These are phyloP conservation scores for Spinellus fusiger DNA, from an alignment of 192 early-diverging fungal species.

Conservation along the genomic window DNA sequence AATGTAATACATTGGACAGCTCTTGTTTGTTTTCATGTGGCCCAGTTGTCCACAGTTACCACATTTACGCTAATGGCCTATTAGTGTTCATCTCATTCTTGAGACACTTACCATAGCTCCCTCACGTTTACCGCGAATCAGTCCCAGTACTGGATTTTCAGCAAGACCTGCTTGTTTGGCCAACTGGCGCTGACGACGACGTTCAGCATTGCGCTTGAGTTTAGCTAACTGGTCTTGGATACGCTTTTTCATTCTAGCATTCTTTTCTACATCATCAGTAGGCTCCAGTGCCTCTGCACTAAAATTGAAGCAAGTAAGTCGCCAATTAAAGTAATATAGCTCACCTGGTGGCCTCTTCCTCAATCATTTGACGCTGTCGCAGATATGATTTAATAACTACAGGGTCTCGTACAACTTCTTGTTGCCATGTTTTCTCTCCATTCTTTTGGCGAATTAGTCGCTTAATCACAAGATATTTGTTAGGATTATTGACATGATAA, in stretches of 20 bases:
- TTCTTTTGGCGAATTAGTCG: constrained; percentile 45
- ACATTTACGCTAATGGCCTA: constrained; percentile 51
- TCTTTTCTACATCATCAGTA: constrained; percentile 53
- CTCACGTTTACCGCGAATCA: constrained; percentile 56
- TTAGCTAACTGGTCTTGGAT: constrained; percentile 58
- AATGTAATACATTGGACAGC: constrained; percentile 59
- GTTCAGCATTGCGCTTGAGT: constrained; percentile 60
- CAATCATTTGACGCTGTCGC: constrained; percentile 76
- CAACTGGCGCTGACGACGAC: constrained; percentile 46
- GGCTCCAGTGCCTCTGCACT: constrained; percentile 45
- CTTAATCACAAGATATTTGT: constrained; percentile 58
- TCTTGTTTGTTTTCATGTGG: constrained; percentile 87
- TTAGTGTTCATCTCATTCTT: neutral
- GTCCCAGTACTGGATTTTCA: constrained; percentile 37
- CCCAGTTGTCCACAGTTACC: constrained; percentile 77
- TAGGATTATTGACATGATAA: constrained; percentile 44
- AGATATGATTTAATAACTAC: constrained; percentile 89
- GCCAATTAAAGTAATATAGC: neutral
- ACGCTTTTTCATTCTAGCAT: constrained; percentile 48
- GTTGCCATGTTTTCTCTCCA: constrained; percentile 66
- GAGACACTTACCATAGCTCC: constrained; percentile 36
- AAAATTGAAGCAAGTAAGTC: neutral
- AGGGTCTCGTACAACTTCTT: constrained; percentile 76
- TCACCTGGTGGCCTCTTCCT: constrained; percentile 50
- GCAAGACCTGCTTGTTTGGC: constrained; percentile 38